phyloP scores from a whole-genome alignment of 2,329 filamentous ascomycete species.

The Zopfia rhizophila region DNA sequence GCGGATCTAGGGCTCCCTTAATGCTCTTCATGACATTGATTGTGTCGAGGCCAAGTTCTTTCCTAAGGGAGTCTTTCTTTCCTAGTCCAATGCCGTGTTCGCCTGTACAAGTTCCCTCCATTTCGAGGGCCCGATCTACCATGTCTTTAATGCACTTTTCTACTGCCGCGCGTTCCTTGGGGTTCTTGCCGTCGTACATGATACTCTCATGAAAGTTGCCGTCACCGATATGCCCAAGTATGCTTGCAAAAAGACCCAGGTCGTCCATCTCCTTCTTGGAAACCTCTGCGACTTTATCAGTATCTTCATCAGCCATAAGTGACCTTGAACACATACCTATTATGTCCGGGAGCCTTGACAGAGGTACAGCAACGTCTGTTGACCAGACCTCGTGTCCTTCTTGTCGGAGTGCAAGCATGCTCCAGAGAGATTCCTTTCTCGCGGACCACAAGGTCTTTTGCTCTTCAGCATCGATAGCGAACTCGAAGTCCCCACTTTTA shows the following conservation, averaged over 20 bases:
- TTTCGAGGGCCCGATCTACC: conserved; percentile 88
- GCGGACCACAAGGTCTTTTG: conserved; percentile 69
- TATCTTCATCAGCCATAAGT: background rate
- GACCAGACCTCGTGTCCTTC: conserved; percentile 69
- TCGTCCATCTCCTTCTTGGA: conserved; percentile 91
- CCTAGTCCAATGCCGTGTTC: conserved; percentile 88
- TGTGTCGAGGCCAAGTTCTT: conserved; percentile 83
- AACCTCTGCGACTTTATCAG: conserved; percentile 66
- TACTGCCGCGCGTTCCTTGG: conserved; percentile 77
- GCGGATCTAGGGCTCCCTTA: conserved; percentile 83
- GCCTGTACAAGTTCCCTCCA: conserved; percentile 93
- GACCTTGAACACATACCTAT: conserved; percentile 57
- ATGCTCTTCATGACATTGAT: conserved; percentile 85
- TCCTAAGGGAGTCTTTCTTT: conserved; percentile 82
- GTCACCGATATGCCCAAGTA: conserved; percentile 90
- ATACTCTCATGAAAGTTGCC: conserved; percentile 96
- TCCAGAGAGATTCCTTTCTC: conserved; percentile 70
- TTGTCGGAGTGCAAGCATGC: conserved; percentile 66
- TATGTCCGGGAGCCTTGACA: conserved; percentile 70
- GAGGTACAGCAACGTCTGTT: conserved; percentile 69
- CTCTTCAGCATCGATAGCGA: conserved; percentile 64
- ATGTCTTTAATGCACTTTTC: conserved; percentile 87
- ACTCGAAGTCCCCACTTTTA: conserved; percentile 64
- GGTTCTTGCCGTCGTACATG: conserved; percentile 79
- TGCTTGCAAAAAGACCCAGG: conserved; percentile 85